Conservation (phyloP, 805 yeast species). For the Zygosaccharomyces lentus region DNA sequence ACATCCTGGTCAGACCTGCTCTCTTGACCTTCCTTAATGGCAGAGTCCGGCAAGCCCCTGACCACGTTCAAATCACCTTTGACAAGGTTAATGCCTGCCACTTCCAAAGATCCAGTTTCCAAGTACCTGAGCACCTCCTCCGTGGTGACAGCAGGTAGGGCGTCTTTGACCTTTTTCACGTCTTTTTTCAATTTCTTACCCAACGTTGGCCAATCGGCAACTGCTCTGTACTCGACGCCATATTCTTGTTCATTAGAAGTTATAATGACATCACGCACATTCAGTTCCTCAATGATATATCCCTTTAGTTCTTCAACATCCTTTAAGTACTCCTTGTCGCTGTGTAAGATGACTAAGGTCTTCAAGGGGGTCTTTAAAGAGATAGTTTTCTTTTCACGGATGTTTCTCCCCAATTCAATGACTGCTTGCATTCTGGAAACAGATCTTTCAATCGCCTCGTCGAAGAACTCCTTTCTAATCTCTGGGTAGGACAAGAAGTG, state of each 20-base stretch:
- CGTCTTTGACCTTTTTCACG: constrained; percentile 90
- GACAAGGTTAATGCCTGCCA: constrained; percentile 84
- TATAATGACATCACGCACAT: constrained; percentile 80
- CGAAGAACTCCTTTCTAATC: constrained; percentile 74
- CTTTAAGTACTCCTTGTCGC: constrained; percentile 64
- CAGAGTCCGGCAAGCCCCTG: constrained; percentile 76
- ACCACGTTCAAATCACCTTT: constrained; percentile 85
- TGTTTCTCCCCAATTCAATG: constrained; percentile 91
- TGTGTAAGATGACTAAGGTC: constrained; percentile 78
- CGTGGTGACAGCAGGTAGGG: constrained; percentile 76
- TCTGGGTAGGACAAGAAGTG: constrained; percentile 91
- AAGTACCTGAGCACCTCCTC: constrained; percentile 76
- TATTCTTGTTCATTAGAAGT: constrained; percentile 88
- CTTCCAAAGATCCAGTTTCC: constrained; percentile 66
- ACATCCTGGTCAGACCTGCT: constrained; percentile 87
- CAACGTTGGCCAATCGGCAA: constrained; percentile 98
- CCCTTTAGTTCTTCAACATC: constrained; percentile 74
- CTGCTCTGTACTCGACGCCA: constrained; percentile 88
- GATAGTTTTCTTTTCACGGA: constrained; percentile 92
- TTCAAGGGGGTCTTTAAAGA: constrained; percentile 94
- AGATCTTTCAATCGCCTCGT: constrained; percentile 78
- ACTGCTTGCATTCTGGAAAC: constrained; percentile 96
- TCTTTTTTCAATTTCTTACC: constrained; percentile 97
- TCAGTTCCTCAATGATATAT: constrained; percentile 86
- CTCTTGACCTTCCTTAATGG: constrained; percentile 68